These are phyloP conservation scores for Coniella vitis DNA, from an alignment of 2,329 filamentous ascomycete genomes.

Conservation along the genomic window DNA sequence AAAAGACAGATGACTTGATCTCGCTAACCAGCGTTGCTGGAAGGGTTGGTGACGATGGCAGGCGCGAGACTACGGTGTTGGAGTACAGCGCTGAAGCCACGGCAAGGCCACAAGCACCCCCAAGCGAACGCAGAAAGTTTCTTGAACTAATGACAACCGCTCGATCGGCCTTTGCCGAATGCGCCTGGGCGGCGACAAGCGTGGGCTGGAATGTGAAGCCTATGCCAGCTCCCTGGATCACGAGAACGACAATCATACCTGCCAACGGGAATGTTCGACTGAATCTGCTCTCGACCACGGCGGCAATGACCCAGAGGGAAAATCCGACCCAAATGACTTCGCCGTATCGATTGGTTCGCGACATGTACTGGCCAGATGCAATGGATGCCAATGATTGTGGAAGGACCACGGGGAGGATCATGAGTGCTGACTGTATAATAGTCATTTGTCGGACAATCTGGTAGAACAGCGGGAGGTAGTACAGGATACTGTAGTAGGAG, in stretches of 20 bases:
- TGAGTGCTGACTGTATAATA: constrained; percentile 36
- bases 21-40: constrained; percentile 27
- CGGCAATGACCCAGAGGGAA: constrained; percentile 28
- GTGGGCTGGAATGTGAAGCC: constrained; percentile 43
- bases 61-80: constrained; percentile 19
- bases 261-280: background rate
- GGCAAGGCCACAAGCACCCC: constrained; percentile 51
- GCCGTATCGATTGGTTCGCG: constrained; percentile 48
- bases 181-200: constrained; percentile 51
- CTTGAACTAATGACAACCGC: constrained; percentile 56
- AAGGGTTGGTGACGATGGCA: constrained; percentile 23
- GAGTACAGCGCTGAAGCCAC: constrained; percentile 43
- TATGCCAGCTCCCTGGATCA: constrained; percentile 45
- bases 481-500: constrained; percentile 51
- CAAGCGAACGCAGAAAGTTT: constrained; percentile 55
- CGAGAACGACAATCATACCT: constrained; percentile 41
- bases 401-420: constrained; percentile 41
- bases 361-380: constrained; percentile 51
- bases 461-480: constrained; percentile 55
- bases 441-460: constrained; percentile 35
- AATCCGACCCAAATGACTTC: constrained; percentile 46
- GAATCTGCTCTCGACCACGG: constrained; percentile 4
- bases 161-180: constrained; percentile 48
- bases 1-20: constrained; percentile 31
- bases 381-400: constrained; percentile 37